Evolutionary conservation across 2,329 filamentous ascomycete genomes (phyloP), one percentile per base, ranked within the genome.

Genomic region (Scorias spongiosa): DNA sequence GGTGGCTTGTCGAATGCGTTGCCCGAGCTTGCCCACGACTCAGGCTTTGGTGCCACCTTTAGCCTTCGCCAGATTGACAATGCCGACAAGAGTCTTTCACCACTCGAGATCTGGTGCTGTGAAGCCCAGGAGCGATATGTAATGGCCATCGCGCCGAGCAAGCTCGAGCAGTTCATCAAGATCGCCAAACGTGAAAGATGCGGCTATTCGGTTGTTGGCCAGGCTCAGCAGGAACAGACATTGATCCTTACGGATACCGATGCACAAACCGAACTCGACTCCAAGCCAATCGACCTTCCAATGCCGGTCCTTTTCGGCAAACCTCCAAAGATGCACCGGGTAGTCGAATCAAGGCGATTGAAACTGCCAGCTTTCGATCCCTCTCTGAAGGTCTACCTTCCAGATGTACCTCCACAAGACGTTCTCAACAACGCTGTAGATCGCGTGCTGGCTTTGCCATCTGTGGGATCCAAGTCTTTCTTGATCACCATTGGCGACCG

Each of bases 91-190:
- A 82, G 85, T 58, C 89, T 98, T 83, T 94, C 85, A 57, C 91
- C 91, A 15, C 75, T 98, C 46, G 85, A 96, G 60, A 94, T 98
- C 40, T 96, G 89, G 88, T 95, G 91, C 63, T 93, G 89, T 55
- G 89, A 96, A 62, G 86, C 91, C 0, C 91, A 98, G 61, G 91
- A 98, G 64, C 76, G 91, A 61, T 98, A 98, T 56, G 91, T 98
- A 7, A 69, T 98, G 55, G 80, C 93, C 8, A 78, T 98, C 49
- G 86, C 88, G 48, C 76, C 78, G 42, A 81, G 91, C 15, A 74
- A 79, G 43, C 75, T 96, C 57, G 87, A 89, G 55, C 68, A 69
- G 17, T 82, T 82, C 63, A 74, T 71, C 51, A 66, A 79, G 65
- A 70, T 98, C 54, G 70, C 68, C 62, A 75, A 81, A 49, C 76